A percentile compares a stretch with the other conserved stretches of the same genome.
These are phyloP conservation scores for Pittosporum tobira DNA, from an alignment of 129 eudicot genomes.

Conservation along the genomic window DNA sequence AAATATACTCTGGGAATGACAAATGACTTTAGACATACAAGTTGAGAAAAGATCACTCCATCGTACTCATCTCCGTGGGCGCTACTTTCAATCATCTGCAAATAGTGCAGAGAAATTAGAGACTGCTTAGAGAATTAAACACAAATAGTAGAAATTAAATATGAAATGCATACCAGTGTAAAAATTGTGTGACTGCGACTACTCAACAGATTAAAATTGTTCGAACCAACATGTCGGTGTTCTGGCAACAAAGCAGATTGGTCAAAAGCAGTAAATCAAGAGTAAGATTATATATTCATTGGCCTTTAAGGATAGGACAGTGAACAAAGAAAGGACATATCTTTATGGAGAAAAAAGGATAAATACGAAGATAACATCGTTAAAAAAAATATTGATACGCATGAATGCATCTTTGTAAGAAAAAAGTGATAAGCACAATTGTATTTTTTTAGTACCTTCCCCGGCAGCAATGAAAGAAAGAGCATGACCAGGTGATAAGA, in stretches of 20 bases:
- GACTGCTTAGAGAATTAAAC: not conserved
- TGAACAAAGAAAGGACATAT: too few species aligned
- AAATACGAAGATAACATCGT: too few species aligned
- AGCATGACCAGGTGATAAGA: constrained; percentile 95
- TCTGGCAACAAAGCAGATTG: constrained; percentile 40
- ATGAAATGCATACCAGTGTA: constrained; percentile 64
- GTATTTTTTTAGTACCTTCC: constrained; percentile 53
- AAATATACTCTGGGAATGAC: constrained; percentile 1
- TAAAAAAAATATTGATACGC: too few species aligned
- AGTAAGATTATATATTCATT: not conserved
- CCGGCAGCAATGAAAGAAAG: constrained; percentile 98
- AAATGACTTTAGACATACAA: constrained; percentile 35
- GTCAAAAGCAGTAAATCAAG: constrained; percentile 7
- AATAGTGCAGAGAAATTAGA: constrained; percentile 14
- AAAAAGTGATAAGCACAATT: too few species aligned
- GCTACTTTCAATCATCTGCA: constrained; percentile 96
- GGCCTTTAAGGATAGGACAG: not conserved
- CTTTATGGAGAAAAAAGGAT: not conserved
- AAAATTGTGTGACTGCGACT: constrained; percentile 98
- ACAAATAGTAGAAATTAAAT: not conserved
- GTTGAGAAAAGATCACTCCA: constrained; percentile 93
- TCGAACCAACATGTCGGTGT: constrained; percentile 97
- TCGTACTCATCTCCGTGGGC: constrained; percentile 94
- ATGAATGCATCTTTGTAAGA: too few species aligned
- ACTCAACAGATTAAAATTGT: constrained; percentile 84